Evolutionary conservation across 768 basidiomycete species (phyloP).

Genomic region (Auricularia cornea): DNA sequence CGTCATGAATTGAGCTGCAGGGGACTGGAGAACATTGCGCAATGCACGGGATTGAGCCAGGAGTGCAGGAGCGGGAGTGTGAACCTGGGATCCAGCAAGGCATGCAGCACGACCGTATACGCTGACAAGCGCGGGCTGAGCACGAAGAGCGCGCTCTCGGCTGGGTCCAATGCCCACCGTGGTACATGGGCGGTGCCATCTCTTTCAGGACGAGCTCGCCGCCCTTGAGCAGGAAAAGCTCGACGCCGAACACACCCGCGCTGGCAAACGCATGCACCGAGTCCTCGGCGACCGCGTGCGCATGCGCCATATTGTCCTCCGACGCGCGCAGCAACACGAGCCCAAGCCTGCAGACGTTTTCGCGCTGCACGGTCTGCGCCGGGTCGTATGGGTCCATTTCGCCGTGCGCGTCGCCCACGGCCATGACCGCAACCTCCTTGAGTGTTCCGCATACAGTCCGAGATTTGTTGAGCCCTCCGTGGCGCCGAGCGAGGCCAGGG

Average conservation of each 20-base stretch:
- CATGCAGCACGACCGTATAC: no score
- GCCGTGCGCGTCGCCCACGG: slow-evolving; percentile 70
- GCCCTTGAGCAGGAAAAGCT: slow-evolving; percentile 96
- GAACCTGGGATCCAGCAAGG: no score
- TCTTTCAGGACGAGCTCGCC: slow-evolving; percentile 84
- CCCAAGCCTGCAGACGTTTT: slow-evolving; percentile 89
- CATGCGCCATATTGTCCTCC: slow-evolving; percentile 45
- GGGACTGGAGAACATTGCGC: no score
- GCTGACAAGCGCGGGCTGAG: no score
- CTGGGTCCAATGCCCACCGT: slow-evolving; percentile 97
- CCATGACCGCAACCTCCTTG: slow-evolving; percentile 95
- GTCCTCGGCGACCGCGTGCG: slow-evolving; percentile 65
- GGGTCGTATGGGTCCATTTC: slow-evolving; percentile 78
- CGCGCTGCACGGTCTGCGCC: slow-evolving; percentile 92
- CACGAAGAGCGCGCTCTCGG: no score
- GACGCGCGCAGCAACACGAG: slow-evolving; percentile 66
- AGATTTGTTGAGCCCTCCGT: slow-evolving; percentile 45
- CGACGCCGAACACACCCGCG: slow-evolving; percentile 94
- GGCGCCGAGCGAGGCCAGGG: slow-evolving; percentile 39
- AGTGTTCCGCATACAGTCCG: slow-evolving; percentile 84
- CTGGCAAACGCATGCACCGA: slow-evolving; percentile 74
- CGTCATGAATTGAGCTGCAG: no score
- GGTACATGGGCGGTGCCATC: slow-evolving; percentile 96
- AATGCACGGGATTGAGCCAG: no score
- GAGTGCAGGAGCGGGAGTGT: no score